phyloP scores from a whole-genome alignment of 2,329 filamentous ascomycete genomes.

The Cytospora chrysosperma region DNA sequence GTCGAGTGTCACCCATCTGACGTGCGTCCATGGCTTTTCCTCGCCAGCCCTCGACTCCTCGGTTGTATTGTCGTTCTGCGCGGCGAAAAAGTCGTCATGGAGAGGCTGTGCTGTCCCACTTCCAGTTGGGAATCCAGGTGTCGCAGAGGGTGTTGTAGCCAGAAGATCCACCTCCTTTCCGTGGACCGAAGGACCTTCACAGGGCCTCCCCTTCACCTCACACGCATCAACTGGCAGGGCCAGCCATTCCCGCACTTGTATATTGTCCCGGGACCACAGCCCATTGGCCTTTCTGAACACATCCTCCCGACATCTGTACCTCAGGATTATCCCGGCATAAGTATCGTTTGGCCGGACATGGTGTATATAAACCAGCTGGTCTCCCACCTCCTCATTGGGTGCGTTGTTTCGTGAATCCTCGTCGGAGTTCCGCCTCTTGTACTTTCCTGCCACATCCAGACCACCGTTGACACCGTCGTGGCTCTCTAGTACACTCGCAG shows the following conservation, averaged over 20 bases:
- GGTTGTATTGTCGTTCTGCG: conserved; percentile 35
- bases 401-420: conserved; percentile 44
- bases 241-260: conserved; percentile 79
- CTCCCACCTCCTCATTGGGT: conserved; percentile 61
- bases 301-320: conserved; percentile 82
- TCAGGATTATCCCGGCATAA: conserved; percentile 85
- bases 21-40: conserved; percentile 76
- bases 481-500: conserved; percentile 59
- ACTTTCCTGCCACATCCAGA: conserved; percentile 53
- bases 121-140: conserved; percentile 29
- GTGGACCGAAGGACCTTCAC: conserved; percentile 50
- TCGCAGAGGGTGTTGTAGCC: conserved; percentile 46
- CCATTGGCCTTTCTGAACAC: conserved; percentile 84
- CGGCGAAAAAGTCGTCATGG: conserved; percentile 44
- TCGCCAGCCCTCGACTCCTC: conserved; percentile 44
- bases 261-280: conserved; percentile 90
- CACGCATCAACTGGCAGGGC: conserved; percentile 88
- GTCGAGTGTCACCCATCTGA: conserved; percentile 84
- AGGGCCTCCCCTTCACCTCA: conserved; percentile 72
- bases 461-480: conserved; percentile 60
- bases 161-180: conserved; percentile 49
- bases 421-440: conserved; percentile 69
- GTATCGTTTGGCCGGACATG: conserved; percentile 81
- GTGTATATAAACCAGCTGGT: conserved; percentile 88
- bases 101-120: conserved; percentile 31